Percentiles rank a stretch among this genome's conserved stretches.
Evolutionary conservation across 169 alveolate genomes (phyloP).

Genomic region (Eimeria necatrix): DNA sequence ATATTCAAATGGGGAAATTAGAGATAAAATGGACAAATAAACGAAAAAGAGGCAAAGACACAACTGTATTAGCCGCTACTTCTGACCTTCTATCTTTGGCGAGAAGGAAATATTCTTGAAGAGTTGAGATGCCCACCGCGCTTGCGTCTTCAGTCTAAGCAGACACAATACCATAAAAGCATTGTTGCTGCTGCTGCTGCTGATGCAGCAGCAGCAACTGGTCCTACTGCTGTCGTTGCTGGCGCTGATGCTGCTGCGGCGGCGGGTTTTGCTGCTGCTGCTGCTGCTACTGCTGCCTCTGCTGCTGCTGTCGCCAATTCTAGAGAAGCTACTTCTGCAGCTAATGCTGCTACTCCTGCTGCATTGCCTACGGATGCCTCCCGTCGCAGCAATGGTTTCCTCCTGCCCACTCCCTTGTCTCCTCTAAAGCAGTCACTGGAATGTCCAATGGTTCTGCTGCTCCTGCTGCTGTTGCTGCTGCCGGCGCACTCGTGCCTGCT

Average conservation of each 20-base stretch:
- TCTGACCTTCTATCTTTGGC: neutral
- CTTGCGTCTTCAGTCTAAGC: neutral
- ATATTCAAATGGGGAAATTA: too few relatives aligned
- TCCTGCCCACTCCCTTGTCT: constrained; percentile 28
- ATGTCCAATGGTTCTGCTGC: neutral
- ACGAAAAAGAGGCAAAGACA: too few relatives aligned
- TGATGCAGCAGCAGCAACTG: neutral
- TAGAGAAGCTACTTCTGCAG: neutral
- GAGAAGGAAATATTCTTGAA: neutral
- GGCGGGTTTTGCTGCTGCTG: neutral
- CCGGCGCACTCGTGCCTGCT: neutral
- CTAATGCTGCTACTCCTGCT: neutral
- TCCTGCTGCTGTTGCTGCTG: neutral
- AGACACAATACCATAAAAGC: neutral
- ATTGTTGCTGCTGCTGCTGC: neutral
- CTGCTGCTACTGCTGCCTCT: neutral
- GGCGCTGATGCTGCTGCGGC: neutral
- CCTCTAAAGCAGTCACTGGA: neutral
- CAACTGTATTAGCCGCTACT: too few relatives aligned
- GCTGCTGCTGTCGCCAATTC: neutral
- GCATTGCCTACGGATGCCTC: neutral
- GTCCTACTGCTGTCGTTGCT: neutral
- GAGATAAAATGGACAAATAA: too few relatives aligned
- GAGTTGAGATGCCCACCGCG: neutral
- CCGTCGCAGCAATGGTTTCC: constrained; percentile 3